Percentiles rank a stretch among this genome's conserved stretches.
These are phyloP conservation scores for Akanthomyces muscarius DNA, from an alignment of 2,329 filamentous ascomycete genomes.

Conservation along the genomic window DNA sequence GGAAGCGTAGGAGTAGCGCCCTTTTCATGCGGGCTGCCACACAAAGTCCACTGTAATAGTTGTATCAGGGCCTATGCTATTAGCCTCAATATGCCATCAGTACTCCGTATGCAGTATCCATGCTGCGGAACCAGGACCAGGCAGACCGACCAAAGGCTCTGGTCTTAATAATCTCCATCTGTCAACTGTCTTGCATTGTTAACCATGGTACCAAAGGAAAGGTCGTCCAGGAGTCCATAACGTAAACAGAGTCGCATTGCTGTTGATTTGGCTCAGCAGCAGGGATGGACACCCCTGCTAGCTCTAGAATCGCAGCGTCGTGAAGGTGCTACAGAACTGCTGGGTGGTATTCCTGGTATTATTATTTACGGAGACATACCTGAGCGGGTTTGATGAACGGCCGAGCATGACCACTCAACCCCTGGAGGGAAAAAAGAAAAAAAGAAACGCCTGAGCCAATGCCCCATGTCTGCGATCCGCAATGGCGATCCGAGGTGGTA, in stretches of 20 bases:
- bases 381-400: constrained; percentile 14
- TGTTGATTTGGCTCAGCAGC: neutral
- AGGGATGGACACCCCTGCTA: constrained; percentile 4
- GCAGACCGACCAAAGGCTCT: no score
- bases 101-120: no score
- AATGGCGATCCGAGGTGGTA: constrained; percentile 16
- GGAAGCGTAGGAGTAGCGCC: neutral
- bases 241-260: no score
- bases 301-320: neutral
- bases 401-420: constrained; percentile 8
- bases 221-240: no score
- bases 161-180: no score
- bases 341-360: neutral
- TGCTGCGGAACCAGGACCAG: no score
- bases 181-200: no score
- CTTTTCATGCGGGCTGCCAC: constrained; percentile 3
- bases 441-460: neutral
- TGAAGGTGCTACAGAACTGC: neutral
- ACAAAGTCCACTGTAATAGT: neutral
- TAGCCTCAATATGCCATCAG: neutral
- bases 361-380: constrained; percentile 12
- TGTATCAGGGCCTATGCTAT: neutral
- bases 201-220: no score
- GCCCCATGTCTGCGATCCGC: constrained; percentile 12
- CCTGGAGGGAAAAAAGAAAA: neutral